Conservation (phyloP, 225 moss, liverwort and hornwort species). For the Straminergon stramineum region DNA sequence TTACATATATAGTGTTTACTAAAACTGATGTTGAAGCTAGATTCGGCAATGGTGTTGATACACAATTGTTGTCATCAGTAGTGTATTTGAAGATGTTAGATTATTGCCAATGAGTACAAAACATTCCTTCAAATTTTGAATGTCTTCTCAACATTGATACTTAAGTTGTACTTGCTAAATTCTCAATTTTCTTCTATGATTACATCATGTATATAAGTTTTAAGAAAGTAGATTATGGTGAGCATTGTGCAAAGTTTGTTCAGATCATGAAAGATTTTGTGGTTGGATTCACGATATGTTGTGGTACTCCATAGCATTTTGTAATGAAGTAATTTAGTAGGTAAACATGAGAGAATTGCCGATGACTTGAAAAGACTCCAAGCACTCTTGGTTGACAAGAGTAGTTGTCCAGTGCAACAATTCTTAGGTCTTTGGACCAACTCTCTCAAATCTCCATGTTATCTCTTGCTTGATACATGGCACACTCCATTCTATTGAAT, state of each 20-base stretch:
- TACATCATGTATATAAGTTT: neutral
- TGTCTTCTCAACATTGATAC: neutral
- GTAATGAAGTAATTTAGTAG: too few relatives aligned
- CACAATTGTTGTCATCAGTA: neutral
- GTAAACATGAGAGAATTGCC: too few relatives aligned
- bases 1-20: too few relatives aligned
- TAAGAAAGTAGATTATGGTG: neutral
- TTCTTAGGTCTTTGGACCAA: neutral
- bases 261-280: neutral
- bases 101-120: neutral
- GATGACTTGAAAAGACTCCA: neutral
- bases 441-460: neutral
- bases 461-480: neutral
- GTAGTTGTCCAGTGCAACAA: neutral
- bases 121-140: neutral
- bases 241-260: neutral
- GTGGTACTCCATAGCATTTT: neutral
- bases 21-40: neutral
- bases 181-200: neutral
- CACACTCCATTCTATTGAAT: neutral
- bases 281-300: rapidly evolving
- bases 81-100: neutral
- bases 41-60: neutral
- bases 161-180: neutral
- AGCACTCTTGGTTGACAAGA: neutral